Evolutionary conservation across 352 stramenopile genomes (phyloP).

Genomic region (Phytopythium boreale): DNA sequence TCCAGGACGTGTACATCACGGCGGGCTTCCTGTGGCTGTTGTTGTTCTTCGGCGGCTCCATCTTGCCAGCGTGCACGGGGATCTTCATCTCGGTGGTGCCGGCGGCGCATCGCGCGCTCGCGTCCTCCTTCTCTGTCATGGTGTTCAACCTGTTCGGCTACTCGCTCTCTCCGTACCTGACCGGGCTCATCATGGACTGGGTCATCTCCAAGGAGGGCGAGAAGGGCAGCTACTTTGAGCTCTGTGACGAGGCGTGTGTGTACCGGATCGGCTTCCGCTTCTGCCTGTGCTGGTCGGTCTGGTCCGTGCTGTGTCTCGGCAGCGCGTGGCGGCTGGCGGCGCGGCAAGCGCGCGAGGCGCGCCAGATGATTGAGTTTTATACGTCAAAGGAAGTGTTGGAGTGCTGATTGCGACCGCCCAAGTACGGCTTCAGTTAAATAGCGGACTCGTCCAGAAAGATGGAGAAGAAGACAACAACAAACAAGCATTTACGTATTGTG

Average conservation of each 20-base stretch:
- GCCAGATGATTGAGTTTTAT: conserved; percentile 60
- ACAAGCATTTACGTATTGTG: conserved; percentile 1
- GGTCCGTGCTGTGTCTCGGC: conserved; percentile 73
- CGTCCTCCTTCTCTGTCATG: conserved; percentile 81
- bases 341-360: conserved; percentile 49
- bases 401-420: conserved; percentile 14
- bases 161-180: conserved; percentile 73
- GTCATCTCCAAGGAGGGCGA: conserved; percentile 62
- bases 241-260: conserved; percentile 75
- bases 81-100: conserved; percentile 87
- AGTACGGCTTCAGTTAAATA: background rate
- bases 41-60: conserved; percentile 80
- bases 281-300: conserved; percentile 78
- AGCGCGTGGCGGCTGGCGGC: conserved; percentile 51
- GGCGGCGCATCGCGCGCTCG: conserved; percentile 64
- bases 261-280: conserved; percentile 82
- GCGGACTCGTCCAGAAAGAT: background rate
- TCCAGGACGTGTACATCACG: conserved; percentile 74
- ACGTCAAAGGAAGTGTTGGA: conserved; percentile 23
- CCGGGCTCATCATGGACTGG: conserved; percentile 78
- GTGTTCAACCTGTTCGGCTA: conserved; percentile 84
- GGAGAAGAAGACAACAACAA: background rate
- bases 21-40: conserved; percentile 74
- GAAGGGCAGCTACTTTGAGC: conserved; percentile 61
- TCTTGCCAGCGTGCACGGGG: conserved; percentile 75